phyloP scores from a whole-genome alignment of 768 basidiomycete species.

The Podaxis sp. region DNA sequence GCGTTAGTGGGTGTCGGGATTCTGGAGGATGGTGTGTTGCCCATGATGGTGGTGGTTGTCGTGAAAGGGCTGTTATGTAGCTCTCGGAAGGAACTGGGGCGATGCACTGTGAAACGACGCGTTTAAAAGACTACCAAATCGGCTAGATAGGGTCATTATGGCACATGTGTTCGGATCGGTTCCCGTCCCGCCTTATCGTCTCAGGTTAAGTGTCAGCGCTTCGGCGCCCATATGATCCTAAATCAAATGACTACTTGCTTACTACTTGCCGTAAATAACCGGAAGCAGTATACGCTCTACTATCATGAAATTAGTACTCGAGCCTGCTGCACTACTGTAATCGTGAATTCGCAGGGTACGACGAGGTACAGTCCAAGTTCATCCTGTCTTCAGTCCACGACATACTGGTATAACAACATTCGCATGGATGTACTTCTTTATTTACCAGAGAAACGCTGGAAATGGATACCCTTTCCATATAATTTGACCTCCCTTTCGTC shows the following conservation, averaged over 20 bases:
- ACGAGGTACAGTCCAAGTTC: no score
- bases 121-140: neutral
- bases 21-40: constrained; percentile 29
- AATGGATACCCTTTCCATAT: no score
- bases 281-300: neutral
- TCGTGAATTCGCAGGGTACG: no score
- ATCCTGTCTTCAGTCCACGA: no score
- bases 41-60: constrained; percentile 23
- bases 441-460: no score
- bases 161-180: neutral
- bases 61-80: neutral
- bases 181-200: neutral
- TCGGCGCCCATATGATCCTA: neutral
- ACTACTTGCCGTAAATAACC: neutral
- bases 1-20: constrained; percentile 25
- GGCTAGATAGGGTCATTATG: constrained; percentile 7
- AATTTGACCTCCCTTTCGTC: no score
- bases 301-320: no score
- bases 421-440: no score
- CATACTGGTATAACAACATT: no score
- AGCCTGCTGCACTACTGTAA: no score
- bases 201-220: neutral
- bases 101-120: neutral
- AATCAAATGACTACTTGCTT: neutral
- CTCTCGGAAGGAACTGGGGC: neutral